These are phyloP conservation scores for Floccularia luteovirens DNA, from an alignment of 768 basidiomycete genomes.

Conservation along the genomic window DNA sequence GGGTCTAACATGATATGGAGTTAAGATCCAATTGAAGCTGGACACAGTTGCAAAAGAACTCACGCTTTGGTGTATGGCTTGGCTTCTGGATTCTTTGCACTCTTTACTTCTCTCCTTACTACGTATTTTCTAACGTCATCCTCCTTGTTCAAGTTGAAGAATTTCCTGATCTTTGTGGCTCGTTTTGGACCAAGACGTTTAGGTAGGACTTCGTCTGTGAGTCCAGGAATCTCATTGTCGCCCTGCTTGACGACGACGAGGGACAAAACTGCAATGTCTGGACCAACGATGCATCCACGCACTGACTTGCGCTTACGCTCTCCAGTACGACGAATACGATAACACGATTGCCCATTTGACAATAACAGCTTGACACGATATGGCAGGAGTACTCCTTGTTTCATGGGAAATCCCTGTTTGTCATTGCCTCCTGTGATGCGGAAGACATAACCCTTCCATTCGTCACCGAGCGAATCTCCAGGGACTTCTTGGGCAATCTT, in stretches of 20 bases:
- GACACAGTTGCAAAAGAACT: constrained; percentile 20
- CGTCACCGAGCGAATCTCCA: constrained; percentile 85
- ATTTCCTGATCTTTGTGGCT: constrained; percentile 92
- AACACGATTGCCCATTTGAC: constrained; percentile 96
- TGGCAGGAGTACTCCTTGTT: constrained; percentile 95
- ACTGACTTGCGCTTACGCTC: constrained; percentile 99
- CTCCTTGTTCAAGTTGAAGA: constrained; percentile 97
- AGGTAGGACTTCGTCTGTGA: constrained; percentile 89
- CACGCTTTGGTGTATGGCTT: constrained; percentile 98
- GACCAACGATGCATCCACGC: constrained; percentile 94
- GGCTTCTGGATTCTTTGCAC: constrained; percentile 79
- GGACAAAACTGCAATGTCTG: constrained; percentile 93
- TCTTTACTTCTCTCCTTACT: constrained; percentile 84
- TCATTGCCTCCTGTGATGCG: constrained; percentile 98
- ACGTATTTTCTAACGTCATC: constrained; percentile 99
- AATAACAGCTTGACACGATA: constrained; percentile 93
- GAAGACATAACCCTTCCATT: constrained; percentile 96
- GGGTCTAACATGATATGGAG: constrained; percentile 48
- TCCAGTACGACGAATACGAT: constrained; percentile 84
- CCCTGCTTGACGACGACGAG: constrained; percentile 97
- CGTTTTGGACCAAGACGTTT: constrained; percentile 97
- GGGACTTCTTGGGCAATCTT: constrained; percentile 94
- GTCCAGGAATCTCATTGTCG: constrained; percentile 79
- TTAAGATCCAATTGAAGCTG: not conserved
- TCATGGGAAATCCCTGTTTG: constrained; percentile 99